A percentile compares a stretch with the other conserved stretches of the same genome.
Evolutionary conservation across 306 rosid species (phyloP).

Genomic region (Leucaena leucocephala): DNA sequence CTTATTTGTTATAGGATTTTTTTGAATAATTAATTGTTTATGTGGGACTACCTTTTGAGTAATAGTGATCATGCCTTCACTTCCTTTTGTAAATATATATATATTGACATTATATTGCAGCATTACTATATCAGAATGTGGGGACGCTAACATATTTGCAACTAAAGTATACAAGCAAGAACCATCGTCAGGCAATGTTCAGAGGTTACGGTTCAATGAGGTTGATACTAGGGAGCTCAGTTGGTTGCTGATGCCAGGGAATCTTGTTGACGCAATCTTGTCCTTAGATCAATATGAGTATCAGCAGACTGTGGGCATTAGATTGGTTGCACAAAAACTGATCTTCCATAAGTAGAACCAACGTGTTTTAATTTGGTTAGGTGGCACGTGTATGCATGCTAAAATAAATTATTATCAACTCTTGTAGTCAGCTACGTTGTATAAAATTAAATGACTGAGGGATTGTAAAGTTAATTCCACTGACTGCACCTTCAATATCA

Average conservation of each 20-base stretch:
- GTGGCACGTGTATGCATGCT: constrained; percentile 5
- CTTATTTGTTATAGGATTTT: too few relatives aligned
- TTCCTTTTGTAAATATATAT: too few relatives aligned
- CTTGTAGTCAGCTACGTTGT: constrained; percentile 10
- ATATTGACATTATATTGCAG: too few relatives aligned
- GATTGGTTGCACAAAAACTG: constrained; percentile 78
- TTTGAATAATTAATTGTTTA: too few relatives aligned
- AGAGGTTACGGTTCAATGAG: constrained; percentile 63
- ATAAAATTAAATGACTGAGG: constrained; percentile 27
- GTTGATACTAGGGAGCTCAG: constrained; percentile 71
- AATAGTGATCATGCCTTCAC: too few relatives aligned
- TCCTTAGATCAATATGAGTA: constrained; percentile 80
- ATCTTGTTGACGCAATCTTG: constrained; percentile 71
- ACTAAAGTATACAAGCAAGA: constrained; percentile 84
- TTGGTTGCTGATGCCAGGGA: constrained; percentile 64
- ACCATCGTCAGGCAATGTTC: constrained; percentile 59
- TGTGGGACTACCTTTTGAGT: too few relatives aligned
- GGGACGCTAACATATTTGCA: constrained; percentile 51
- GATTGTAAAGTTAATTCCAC: constrained; percentile 37
- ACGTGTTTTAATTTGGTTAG: constrained; percentile 6
- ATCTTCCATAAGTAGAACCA: constrained; percentile 54
- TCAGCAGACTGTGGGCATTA: constrained; percentile 84
- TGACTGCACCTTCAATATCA: constrained; percentile 6
- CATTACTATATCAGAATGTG: not conserved
- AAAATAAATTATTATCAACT: constrained; percentile 20